Percentiles rank a stretch among this genome's conserved stretches.
Conservation (phyloP, 2,329 filamentous ascomycete species). For the Cordyceps tenuipes region DNA sequence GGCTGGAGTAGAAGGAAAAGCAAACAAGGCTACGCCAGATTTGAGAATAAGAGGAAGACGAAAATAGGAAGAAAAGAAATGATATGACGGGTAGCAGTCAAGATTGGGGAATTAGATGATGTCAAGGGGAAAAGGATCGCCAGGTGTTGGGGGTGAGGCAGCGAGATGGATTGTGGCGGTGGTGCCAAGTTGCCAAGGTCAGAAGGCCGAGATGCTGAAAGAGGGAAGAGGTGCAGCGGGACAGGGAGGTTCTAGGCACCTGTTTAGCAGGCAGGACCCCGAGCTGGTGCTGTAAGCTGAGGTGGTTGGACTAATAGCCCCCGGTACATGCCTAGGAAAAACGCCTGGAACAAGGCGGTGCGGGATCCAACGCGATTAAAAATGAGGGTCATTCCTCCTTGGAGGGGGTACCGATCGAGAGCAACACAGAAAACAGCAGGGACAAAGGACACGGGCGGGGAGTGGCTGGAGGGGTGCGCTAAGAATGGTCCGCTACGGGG, state of each 20-base stretch:
- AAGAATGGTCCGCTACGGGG: neutral
- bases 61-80: neutral
- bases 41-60: neutral
- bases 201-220: slow-evolving; percentile 3
- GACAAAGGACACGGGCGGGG: neutral
- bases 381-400: slow-evolving; percentile 1
- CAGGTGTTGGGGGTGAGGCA: neutral
- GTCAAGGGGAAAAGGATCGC: neutral
- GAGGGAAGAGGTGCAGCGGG: slow-evolving; percentile 8
- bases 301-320: no score
- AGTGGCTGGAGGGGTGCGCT: neutral
- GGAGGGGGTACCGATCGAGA: neutral
- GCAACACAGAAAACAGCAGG: neutral
- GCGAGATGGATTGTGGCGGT: neutral
- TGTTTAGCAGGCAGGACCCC: neutral
- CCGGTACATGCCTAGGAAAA: neutral
- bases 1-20: neutral
- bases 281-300: no score
- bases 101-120: neutral
- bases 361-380: slow-evolving; percentile 6
- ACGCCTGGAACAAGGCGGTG: neutral
- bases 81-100: neutral
- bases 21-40: neutral
- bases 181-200: slow-evolving; percentile 8
- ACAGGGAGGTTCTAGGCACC: neutral